Conservation (phyloP, 2,329 filamentous ascomycete genomes). For the Sphaerostilbella broomeana region DNA sequence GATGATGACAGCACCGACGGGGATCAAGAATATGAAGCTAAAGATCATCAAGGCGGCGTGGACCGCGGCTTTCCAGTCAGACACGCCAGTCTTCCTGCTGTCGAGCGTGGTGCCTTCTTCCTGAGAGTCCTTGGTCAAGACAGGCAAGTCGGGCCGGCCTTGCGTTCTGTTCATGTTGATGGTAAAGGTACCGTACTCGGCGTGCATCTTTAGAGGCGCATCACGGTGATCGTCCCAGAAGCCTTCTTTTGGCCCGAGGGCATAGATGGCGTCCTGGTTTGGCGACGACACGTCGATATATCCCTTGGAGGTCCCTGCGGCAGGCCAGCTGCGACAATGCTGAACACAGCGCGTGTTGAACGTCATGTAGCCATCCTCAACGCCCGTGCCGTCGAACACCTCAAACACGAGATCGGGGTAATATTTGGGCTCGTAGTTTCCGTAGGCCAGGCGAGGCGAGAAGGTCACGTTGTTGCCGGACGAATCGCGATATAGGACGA, state of each 20-base stretch:
- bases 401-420: slow-evolving; percentile 37
- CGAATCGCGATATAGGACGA: slow-evolving; percentile 47
- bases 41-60: slow-evolving; percentile 50
- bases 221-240: slow-evolving; percentile 36
- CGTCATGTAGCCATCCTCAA: slow-evolving; percentile 39
- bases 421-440: slow-evolving; percentile 46
- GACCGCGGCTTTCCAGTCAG: slow-evolving; percentile 35
- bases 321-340: slow-evolving; percentile 46
- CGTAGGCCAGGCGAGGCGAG: slow-evolving; percentile 45
- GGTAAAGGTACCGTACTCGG: slow-evolving; percentile 46
- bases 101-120: slow-evolving; percentile 31
- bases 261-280: slow-evolving; percentile 48
- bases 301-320: slow-evolving; percentile 27
- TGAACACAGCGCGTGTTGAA: slow-evolving; percentile 45
- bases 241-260: slow-evolving; percentile 42
- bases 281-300: slow-evolving; percentile 44
- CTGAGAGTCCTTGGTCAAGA: slow-evolving; percentile 27
- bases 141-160: slow-evolving; percentile 37
- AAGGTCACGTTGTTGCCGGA: slow-evolving; percentile 46
- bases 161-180: slow-evolving; percentile 49
- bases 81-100: slow-evolving; percentile 24
- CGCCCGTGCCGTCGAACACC: slow-evolving; percentile 40
- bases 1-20: slow-evolving; percentile 48
- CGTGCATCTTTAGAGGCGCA: slow-evolving; percentile 46
- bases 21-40: slow-evolving; percentile 48